Evolutionary conservation across 2,329 filamentous ascomycete genomes (phyloP).

Genomic region (Dothistroma septosporum): DNA sequence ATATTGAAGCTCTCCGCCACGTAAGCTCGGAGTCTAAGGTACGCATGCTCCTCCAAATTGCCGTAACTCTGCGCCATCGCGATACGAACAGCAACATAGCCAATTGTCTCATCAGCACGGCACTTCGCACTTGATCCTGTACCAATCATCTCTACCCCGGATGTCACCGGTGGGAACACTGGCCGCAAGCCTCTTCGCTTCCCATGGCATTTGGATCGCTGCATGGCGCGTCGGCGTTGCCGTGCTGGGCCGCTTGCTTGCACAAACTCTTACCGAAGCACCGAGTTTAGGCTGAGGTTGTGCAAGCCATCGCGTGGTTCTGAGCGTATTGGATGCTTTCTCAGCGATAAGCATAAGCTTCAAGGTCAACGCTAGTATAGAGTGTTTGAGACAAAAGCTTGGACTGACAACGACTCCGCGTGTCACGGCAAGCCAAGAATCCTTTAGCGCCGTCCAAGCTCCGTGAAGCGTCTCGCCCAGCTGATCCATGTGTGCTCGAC

Average conservation of each 20-base stretch:
- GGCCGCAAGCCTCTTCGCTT: neutral
- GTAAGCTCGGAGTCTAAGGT: too few relatives aligned
- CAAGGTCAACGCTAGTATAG: neutral
- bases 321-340: neutral
- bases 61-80: neutral
- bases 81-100: neutral
- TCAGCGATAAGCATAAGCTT: constrained; percentile 1
- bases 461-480: neutral
- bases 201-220: neutral
- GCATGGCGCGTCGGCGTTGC: constrained; percentile 4
- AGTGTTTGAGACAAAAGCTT: constrained; percentile 1
- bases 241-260: constrained; percentile 1
- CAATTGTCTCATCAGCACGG: neutral
- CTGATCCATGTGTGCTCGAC: neutral
- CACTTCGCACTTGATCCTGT: neutral
- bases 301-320: constrained; percentile 8
- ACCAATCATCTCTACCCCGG: neutral
- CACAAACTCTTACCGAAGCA: neutral
- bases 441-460: constrained; percentile 1
- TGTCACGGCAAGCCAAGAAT: neutral
- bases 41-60: neutral
- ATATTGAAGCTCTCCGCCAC: neutral
- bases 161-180: neutral
- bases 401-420: constrained; percentile 3
- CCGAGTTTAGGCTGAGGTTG: neutral